Conservation (phyloP, 2,329 filamentous ascomycete genomes). For the Ophiostoma triangulosporum region DNA sequence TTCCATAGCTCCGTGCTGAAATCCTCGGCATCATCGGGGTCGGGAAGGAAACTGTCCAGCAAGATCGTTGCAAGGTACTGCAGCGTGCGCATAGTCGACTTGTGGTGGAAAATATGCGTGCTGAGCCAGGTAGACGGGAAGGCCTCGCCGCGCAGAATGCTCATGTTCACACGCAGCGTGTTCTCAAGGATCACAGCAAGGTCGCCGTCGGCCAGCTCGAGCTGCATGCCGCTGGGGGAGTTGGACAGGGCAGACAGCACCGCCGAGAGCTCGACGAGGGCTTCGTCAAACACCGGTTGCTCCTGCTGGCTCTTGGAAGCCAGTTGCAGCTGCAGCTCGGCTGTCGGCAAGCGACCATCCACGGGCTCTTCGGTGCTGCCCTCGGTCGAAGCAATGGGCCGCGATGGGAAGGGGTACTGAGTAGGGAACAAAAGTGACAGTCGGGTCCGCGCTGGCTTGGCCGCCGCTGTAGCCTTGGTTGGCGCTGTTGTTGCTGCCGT, state of each 20-base stretch:
- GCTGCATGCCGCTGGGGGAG: conserved; percentile 57
- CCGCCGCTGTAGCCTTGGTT: neutral
- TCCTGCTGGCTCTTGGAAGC: neutral
- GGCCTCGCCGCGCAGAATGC: conserved; percentile 75
- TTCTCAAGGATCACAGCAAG: conserved; percentile 63
- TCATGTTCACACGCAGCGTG: conserved; percentile 72
- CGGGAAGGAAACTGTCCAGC: conserved; percentile 70
- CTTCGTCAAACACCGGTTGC: conserved; percentile 61
- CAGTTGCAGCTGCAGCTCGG: conserved; percentile 5
- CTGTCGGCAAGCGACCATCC: neutral
- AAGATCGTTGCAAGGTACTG: conserved; percentile 71
- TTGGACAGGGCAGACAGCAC: conserved; percentile 72
- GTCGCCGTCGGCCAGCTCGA: conserved; percentile 63
- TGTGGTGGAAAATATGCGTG: conserved; percentile 84
- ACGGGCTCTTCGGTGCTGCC: conserved; percentile 19
- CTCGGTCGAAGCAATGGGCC: conserved; percentile 35
- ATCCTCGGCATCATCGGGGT: conserved; percentile 78
- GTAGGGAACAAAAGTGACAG: conserved; percentile 85
- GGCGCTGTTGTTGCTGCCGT: neutral
- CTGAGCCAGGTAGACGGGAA: conserved; percentile 87
- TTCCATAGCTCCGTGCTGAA: conserved; percentile 96
- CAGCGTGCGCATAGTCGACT: conserved; percentile 73
- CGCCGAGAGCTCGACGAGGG: conserved; percentile 75
- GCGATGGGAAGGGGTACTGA: conserved; percentile 75
- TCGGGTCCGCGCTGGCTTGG: conserved; percentile 38